Evolutionary conservation across 2,329 filamentous ascomycete species (phyloP).

Genomic region (Monilinia polystroma): DNA sequence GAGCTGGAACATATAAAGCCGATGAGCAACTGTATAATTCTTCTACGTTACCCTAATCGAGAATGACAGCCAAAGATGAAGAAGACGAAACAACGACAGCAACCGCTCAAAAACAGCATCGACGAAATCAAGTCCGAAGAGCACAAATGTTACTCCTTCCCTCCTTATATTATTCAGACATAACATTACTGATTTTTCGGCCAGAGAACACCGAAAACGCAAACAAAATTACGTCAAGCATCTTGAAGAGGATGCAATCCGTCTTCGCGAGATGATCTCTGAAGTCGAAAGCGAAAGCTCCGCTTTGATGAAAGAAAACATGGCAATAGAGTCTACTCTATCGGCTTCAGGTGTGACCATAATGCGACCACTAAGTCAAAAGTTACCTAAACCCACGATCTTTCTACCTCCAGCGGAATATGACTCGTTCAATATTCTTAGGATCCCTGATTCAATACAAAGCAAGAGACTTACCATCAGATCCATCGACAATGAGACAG

Average conservation of each 20-base stretch:
- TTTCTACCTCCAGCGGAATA: background rate
- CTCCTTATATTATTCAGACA: background rate
- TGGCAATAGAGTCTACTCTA: slow-evolving; percentile 27
- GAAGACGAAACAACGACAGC: slow-evolving; percentile 23
- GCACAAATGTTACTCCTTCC: slow-evolving; percentile 35
- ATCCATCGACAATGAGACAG: background rate
- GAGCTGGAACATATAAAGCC: background rate
- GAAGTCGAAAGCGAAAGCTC: slow-evolving; percentile 29
- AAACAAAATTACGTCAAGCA: slow-evolving; percentile 37
- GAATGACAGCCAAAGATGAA: slow-evolving; percentile 20
- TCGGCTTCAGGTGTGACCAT: background rate
- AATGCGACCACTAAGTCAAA: background rate
- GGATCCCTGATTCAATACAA: background rate
- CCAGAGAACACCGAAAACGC: slow-evolving; percentile 37
- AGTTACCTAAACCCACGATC: background rate
- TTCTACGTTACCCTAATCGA: background rate
- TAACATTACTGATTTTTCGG: background rate
- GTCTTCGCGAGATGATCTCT: slow-evolving; percentile 35
- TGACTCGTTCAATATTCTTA: background rate
- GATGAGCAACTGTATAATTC: background rate
- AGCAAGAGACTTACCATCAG: background rate
- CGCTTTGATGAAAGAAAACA: slow-evolving; percentile 32
- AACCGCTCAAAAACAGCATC: slow-evolving; percentile 33
- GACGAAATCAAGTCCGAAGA: slow-evolving; percentile 37
- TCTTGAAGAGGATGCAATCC: slow-evolving; percentile 37